Base-by-base conservation (phyloP, 768 basidiomycete species). In the Rhizopogon sp. region DNA sequence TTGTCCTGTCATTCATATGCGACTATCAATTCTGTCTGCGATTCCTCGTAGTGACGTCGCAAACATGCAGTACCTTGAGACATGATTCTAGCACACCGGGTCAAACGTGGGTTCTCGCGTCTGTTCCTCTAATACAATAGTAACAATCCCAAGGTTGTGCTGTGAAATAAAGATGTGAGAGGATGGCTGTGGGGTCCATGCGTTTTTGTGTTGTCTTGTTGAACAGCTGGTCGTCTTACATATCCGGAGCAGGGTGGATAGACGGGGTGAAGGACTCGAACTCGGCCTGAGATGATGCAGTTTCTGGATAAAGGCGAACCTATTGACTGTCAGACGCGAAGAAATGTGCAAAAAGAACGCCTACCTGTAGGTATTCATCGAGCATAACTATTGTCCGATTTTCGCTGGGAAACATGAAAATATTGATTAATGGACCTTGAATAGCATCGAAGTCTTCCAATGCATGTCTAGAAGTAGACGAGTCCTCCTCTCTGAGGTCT, bases 311-410 rank as follows among this genome's bases (percentile, higher is more conserved):
- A 1, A 88, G 63, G 64, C 83, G 78, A 7, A 82, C 77, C 84
- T 90, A 58, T 5, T 39, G 29, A 50, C 9, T 6, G 20, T 16
- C 11, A 35, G 52, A 31, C 55, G 22, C 31, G 39, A 47, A 7
- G 31, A n/a, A 35, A 9, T 6, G 35, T 29, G 35, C 9, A 45
- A 10, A 22, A 43, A 41, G 20, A 39, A 13, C 58, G 51, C 75
- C 25, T 53, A 88, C 90, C 78, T 91, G 88, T 40, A 88, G 77
- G 65, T 80, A 86, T 59, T 89, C 83, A 62, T 93, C 91, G 40
- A 94, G 71, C 37, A 93, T 70, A 5, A 87, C 71, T 10, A 92
- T 70, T 8, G 80, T 74, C 62, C 80, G 83, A 17, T 68, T 69
- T 3, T 70, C 58, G 25, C 67, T 69, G 0, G 76, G 72, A n/a